These are phyloP conservation scores for Epichloe festucae DNA, from an alignment of 2,329 filamentous ascomycete genomes.

Conservation along the genomic window DNA sequence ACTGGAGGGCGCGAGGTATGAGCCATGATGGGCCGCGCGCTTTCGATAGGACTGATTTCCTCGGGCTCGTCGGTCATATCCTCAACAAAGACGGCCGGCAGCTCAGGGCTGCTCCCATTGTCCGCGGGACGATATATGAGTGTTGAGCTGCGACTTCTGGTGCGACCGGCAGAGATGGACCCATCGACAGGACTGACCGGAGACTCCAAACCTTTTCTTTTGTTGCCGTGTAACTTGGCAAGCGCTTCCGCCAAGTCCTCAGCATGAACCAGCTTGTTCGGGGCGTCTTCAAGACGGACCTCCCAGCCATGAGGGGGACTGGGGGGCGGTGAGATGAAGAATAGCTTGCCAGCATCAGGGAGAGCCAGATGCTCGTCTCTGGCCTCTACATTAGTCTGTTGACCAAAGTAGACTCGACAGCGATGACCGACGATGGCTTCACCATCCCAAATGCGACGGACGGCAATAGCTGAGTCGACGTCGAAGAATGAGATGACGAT, in stretches of 20 bases:
- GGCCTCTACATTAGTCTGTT: constrained; percentile 42
- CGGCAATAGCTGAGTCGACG: constrained; percentile 53
- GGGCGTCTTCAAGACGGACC: constrained; percentile 53
- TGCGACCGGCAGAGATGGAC: constrained; percentile 14
- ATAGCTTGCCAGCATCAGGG: constrained; percentile 56
- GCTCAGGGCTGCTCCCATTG: constrained; percentile 37
- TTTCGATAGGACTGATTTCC: constrained; percentile 29
- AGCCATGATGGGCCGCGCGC: constrained; percentile 36
- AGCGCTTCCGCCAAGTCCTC: constrained; percentile 56
- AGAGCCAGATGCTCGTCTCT: constrained; percentile 48
- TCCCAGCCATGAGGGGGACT: constrained; percentile 58
- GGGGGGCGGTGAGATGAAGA: constrained; percentile 63
- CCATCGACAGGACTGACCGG: constrained; percentile 20
- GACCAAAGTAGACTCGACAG: constrained; percentile 57
- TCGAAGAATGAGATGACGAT: constrained; percentile 70
- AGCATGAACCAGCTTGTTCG: constrained; percentile 57
- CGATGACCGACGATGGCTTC: constrained; percentile 58
- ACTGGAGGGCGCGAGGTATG: constrained; percentile 52
- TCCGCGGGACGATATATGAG: constrained; percentile 52
- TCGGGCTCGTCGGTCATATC: constrained; percentile 49
- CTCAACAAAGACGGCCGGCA: constrained; percentile 55
- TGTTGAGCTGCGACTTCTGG: constrained; percentile 49
- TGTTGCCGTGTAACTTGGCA: constrained; percentile 43
- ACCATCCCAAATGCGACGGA: constrained; percentile 62
- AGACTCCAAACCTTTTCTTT: constrained; percentile 12